Percentiles rank a stretch among this genome's conserved stretches.
These are phyloP conservation scores for Trichomonas vaginalis DNA, from an alignment of 208 protist species.

Conservation along the genomic window DNA sequence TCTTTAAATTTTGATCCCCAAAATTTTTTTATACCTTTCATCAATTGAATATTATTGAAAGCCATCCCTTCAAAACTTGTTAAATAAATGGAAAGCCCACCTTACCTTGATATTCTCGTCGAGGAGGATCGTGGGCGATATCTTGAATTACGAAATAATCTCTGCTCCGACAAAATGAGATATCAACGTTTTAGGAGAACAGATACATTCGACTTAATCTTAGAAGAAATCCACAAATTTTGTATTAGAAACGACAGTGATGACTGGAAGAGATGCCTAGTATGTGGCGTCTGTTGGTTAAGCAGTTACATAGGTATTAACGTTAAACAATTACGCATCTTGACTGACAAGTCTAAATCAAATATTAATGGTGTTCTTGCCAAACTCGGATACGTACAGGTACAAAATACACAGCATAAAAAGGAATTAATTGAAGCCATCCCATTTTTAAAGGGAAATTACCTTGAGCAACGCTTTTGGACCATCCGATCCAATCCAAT, in stretches of 20 bases:
- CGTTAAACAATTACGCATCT: background rate
- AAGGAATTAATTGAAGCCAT: background rate
- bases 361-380: background rate
- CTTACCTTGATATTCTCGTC: background rate
- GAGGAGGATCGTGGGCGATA: background rate
- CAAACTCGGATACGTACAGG: background rate
- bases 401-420: background rate
- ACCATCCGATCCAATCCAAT: background rate
- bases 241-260: background rate
- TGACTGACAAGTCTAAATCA: background rate
- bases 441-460: slow-evolving; percentile 1
- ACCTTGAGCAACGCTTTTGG: background rate
- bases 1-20: no score
- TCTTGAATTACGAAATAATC: background rate
- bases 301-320: background rate
- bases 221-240: background rate
- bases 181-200: background rate
- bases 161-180: background rate
- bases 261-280: background rate
- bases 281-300: background rate
- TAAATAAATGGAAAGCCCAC: background rate
- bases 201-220: background rate
- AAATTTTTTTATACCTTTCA: no score
- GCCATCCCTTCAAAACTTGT: no score
- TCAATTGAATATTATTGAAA: no score